A percentile compares a stretch with the other conserved stretches of the same genome.
These are phyloP conservation scores for Porphyra umbilicalis DNA, from an alignment of 31 red algal species.

Conservation along the genomic window DNA sequence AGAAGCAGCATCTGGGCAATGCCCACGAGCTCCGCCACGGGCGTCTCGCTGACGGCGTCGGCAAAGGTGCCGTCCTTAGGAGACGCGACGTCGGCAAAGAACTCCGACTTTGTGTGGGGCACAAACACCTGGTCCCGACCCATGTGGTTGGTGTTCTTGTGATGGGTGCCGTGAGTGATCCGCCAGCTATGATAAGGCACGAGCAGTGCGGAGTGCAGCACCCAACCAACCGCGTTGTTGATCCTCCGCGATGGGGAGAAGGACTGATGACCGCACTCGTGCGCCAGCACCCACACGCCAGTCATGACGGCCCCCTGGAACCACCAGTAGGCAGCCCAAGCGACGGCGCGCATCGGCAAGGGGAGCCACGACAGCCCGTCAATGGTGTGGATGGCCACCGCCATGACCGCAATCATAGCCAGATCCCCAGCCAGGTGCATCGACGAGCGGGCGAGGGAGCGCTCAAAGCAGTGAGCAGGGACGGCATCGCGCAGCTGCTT, in stretches of 20 bases:
- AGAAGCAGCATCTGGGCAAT: conserved; percentile 72
- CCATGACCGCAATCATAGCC: conserved; percentile 49
- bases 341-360: conserved; percentile 24
- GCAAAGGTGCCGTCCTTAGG: conserved; percentile 15
- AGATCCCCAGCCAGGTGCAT: conserved; percentile 42
- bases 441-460: conserved; percentile 47
- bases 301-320: conserved; percentile 90
- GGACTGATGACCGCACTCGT: conserved; percentile 94
- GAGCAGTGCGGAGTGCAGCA: conserved; percentile 75
- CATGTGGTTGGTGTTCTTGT: conserved; percentile 94
- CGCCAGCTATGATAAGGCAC: conserved; percentile 95
- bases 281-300: conserved; percentile 90
- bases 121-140: conserved; percentile 79
- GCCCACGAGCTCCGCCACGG: conserved; percentile 52
- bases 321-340: conserved; percentile 75
- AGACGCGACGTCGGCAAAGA: conserved; percentile 3
- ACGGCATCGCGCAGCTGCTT: conserved; percentile 58
- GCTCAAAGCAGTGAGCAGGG: conserved; percentile 78
- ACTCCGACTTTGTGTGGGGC: conserved; percentile 31
- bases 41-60: conserved; percentile 56
- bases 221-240: conserved; percentile 76
- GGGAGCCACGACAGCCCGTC: conserved; percentile 5
- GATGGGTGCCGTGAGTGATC: conserved; percentile 90
- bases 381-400: conserved; percentile 23
- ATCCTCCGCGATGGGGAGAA: conserved; percentile 69